Conservation (phyloP, 2,329 filamentous ascomycete genomes). For the Endoconidiophora polonica region DNA sequence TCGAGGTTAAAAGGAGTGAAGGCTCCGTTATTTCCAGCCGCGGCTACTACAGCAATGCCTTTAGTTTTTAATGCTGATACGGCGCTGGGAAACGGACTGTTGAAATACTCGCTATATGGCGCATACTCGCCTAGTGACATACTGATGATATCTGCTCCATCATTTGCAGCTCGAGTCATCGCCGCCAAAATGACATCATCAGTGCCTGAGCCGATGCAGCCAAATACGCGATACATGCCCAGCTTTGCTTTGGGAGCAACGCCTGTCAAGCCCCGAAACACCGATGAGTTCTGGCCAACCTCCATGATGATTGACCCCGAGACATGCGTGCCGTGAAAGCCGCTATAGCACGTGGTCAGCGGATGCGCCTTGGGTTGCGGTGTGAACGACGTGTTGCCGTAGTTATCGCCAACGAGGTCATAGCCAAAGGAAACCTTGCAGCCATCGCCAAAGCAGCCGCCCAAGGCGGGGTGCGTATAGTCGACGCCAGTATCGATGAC, state of each 20-base stretch:
- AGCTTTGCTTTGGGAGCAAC: conserved; percentile 16
- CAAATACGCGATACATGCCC: conserved; percentile 15
- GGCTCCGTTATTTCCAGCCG: conserved; percentile 34
- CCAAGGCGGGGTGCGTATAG: conserved; percentile 40
- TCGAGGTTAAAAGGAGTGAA: conserved; percentile 30
- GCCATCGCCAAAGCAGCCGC: conserved; percentile 43
- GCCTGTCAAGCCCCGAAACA: conserved; percentile 13
- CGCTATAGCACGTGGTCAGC: conserved; percentile 9
- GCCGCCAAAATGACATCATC: conserved; percentile 17
- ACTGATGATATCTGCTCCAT: conserved; percentile 18
- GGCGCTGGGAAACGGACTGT: conserved; percentile 17
- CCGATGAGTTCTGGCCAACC: conserved; percentile 3
- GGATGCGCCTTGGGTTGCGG: conserved; percentile 21
- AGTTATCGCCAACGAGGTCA: conserved; percentile 41
- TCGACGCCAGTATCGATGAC: conserved; percentile 26
- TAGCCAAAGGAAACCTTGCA: conserved; percentile 41
- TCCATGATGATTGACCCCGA: conserved; percentile 17
- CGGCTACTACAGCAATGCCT: conserved; percentile 32
- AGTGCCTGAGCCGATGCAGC: conserved; percentile 10
- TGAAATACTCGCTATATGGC: conserved; percentile 16
- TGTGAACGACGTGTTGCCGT: conserved; percentile 20
- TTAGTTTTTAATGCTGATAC: conserved; percentile 16
- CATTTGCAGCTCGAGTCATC: conserved; percentile 16
- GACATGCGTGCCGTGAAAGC: conserved; percentile 23
- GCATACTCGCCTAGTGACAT: conserved; percentile 16